phyloP scores from a whole-genome alignment of 345 rosid species.

The Hibiscus trionum region DNA sequence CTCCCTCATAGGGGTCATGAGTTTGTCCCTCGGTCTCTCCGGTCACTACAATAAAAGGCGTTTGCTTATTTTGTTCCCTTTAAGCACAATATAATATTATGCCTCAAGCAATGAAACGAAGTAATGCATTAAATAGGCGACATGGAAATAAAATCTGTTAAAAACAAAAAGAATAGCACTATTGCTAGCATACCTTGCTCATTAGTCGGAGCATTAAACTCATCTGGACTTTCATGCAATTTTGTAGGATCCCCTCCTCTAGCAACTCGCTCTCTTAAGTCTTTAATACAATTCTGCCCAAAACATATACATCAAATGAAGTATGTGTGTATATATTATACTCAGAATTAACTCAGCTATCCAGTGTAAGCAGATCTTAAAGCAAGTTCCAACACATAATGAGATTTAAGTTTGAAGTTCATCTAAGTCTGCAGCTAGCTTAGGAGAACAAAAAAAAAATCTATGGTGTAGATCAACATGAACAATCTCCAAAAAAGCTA shows the following conservation, averaged over 20 bases:
- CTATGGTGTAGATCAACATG: background rate
- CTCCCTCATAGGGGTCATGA: slow-evolving; percentile 21
- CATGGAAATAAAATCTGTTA: background rate
- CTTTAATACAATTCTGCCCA: slow-evolving; percentile 57
- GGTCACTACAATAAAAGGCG: slow-evolving; percentile 14
- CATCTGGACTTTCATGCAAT: slow-evolving; percentile 42
- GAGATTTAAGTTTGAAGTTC: background rate
- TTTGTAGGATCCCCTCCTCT: slow-evolving; percentile 75
- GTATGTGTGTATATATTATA: background rate
- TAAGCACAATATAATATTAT: background rate
- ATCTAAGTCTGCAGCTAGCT: background rate
- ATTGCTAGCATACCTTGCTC: slow-evolving; percentile 41
- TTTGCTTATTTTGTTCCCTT: background rate
- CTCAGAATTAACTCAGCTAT: background rate
- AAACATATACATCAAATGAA: background rate
- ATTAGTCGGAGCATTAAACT: slow-evolving; percentile 22
- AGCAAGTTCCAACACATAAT: background rate
- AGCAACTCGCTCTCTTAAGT: slow-evolving; percentile 77
- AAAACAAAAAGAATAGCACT: background rate
- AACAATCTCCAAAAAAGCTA: too few relatives aligned
- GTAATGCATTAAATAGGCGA: background rate
- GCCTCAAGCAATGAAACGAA: background rate
- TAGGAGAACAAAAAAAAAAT: background rate
- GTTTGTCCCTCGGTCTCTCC: slow-evolving; percentile 25
- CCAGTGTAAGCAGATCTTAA: background rate